Evolutionary conservation across 78 protist species (phyloP), one percentile per base, ranked within the genome.

Genomic region (Goniomonas avonlea): DNA sequence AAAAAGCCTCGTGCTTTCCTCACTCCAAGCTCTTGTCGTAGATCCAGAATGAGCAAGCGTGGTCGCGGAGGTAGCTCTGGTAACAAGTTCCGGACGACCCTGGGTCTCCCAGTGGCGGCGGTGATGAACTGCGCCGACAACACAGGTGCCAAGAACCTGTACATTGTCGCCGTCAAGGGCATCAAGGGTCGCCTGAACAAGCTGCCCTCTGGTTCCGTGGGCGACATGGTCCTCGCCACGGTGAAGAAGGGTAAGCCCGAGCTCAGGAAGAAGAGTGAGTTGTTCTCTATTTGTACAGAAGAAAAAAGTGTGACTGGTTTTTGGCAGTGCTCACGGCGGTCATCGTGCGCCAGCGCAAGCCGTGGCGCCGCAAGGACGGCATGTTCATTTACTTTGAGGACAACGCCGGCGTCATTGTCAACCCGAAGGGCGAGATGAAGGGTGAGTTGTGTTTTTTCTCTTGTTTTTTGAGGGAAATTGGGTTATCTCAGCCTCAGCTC

Each of bases 181-280:
- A 41, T 81, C 79, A 77, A 89, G 79, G 98, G 97, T 38, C 93
- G 98, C 65, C 92, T 96, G 21, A 94, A 92, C 91, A 63, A 97
- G 43, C 82, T 96, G 27, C 99, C 99, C 32, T 71, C 90, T 18
- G 99, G 98, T 11, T 85, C 92, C 55, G 86, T 89, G 29, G 99
- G 98, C 35, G 96, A 94, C 91, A 92, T 96, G 95, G 82, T 92
- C 60, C 79, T 96, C 80, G 92, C 90, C 53, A 88, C 99, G 48
- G 98, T 95, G 83, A 96, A 96, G 96, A 95, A 96, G 89, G 99
- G 99, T 39, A 95, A 96, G 91, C 98, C 97, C 48, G 99, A 96
- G 80, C 90, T 95, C 37, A 80, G 98, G 40, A 96, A 95, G 92
- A 95, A 97, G 92, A n/a, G n/a, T n/a, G n/a, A n/a, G n/a, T n/a